Evolutionary conservation across 2,329 filamentous ascomycete genomes (phyloP).

Genomic region (Knoxdaviesia capensis): DNA sequence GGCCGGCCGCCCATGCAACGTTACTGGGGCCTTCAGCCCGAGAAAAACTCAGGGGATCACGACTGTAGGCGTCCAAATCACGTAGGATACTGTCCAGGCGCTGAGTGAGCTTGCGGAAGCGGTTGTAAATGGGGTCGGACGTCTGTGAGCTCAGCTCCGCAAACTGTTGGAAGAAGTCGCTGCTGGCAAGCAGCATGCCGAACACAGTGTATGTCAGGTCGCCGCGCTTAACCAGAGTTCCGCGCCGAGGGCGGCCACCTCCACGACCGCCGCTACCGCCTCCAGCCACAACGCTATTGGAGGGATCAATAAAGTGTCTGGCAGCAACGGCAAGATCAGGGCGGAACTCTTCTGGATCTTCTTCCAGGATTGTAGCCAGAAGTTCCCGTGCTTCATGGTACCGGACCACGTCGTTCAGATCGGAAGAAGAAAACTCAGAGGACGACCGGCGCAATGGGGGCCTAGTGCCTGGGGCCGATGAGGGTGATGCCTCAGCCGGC

Average conservation of each 20-base stretch:
- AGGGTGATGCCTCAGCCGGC: too few relatives aligned
- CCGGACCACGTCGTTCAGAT: constrained; percentile 13
- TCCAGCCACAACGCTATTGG: too few relatives aligned
- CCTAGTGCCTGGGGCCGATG: too few relatives aligned
- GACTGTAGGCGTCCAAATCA: constrained; percentile 16
- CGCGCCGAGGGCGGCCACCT: too few relatives aligned
- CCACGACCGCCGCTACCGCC: too few relatives aligned
- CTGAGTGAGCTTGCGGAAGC: constrained; percentile 26
- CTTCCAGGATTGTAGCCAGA: constrained; percentile 22
- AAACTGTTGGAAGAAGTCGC: constrained; percentile 33
- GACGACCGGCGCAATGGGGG: too few relatives aligned
- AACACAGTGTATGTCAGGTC: constrained; percentile 31
- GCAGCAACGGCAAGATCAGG: constrained; percentile 20
- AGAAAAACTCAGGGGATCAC: background rate
- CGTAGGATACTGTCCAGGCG: constrained; percentile 25
- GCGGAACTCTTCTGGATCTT: constrained; percentile 20
- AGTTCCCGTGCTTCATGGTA: constrained; percentile 30
- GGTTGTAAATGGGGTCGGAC: constrained; percentile 21
- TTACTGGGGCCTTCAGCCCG: constrained; percentile 14
- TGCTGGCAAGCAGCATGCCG: constrained; percentile 31
- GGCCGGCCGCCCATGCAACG: constrained; percentile 27
- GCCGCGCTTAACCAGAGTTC: constrained; percentile 13
- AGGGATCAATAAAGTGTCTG: too few relatives aligned
- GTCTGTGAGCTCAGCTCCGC: constrained; percentile 20
- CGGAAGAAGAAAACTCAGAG: too few relatives aligned